Percentiles rank a stretch among this genome's conserved stretches.
phyloP scores from a whole-genome alignment of 1,139 yeast species.

The Pichia norvegensis region DNA sequence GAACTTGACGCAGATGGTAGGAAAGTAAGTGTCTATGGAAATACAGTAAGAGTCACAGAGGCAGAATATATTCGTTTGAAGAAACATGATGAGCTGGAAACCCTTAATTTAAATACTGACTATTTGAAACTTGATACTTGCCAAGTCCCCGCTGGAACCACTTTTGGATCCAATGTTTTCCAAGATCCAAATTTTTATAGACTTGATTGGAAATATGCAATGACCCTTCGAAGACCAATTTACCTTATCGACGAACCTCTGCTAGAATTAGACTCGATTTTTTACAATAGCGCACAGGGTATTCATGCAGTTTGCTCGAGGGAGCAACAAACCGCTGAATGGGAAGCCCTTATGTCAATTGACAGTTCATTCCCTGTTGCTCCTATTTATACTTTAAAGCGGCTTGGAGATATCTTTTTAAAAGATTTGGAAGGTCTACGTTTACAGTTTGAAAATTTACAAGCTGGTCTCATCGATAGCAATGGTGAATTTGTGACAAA shows the following conservation, averaged over 20 bases:
- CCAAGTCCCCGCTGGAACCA: neutral
- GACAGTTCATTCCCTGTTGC: constrained; percentile 8
- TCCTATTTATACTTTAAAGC: constrained; percentile 6
- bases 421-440: constrained; percentile 19
- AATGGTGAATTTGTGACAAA: constrained; percentile 12
- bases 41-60: neutral
- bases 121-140: constrained; percentile 19
- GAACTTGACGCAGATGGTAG: neutral
- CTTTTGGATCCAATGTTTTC: neutral
- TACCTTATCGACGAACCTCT: constrained; percentile 6
- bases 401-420: constrained; percentile 15
- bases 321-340: constrained; percentile 15
- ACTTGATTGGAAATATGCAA: constrained; percentile 26
- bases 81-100: neutral
- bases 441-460: constrained; percentile 17
- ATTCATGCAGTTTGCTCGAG: constrained; percentile 14
- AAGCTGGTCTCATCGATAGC: constrained; percentile 14
- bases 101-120: constrained; percentile 12
- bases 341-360: constrained; percentile 21
- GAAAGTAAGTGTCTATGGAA: constrained; percentile 1
- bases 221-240: constrained; percentile 19
- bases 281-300: constrained; percentile 17
- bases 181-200: constrained; percentile 19
- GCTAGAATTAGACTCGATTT: constrained; percentile 15
- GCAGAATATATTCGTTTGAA: neutral